These are phyloP conservation scores for Spatholobus suberectus DNA, from an alignment of 306 rosid species.

Conservation along the genomic window DNA sequence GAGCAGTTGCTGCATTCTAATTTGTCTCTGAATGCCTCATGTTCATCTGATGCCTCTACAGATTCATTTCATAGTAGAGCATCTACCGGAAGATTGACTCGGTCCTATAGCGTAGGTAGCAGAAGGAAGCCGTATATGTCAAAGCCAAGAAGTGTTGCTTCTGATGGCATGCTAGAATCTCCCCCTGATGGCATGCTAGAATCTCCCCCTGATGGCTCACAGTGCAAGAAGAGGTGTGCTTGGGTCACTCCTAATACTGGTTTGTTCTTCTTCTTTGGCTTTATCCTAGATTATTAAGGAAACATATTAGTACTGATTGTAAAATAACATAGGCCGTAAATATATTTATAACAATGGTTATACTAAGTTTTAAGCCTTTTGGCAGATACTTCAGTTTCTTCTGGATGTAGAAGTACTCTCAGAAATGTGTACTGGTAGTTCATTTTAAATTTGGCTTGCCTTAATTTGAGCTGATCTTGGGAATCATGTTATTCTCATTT, in stretches of 20 bases:
- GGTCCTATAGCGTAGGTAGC: conserved; percentile 67
- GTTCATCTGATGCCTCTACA: conserved; percentile 91
- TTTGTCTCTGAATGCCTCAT: conserved; percentile 76
- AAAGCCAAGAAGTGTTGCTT: conserved; percentile 75
- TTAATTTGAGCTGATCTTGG: conserved; percentile 18
- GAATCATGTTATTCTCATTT: not conserved
- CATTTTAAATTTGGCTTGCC: conserved; percentile 5
- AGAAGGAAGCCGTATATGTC: conserved; percentile 66
- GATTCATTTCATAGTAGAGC: conserved; percentile 85
- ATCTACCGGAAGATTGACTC: conserved; percentile 76
- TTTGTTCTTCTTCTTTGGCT: conserved; percentile 48
- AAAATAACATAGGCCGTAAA: not conserved
- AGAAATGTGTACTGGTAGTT: conserved; percentile 3
- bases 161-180: conserved; percentile 72
- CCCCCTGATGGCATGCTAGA: conserved; percentile 61
- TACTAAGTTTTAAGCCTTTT: conserved; percentile 6
- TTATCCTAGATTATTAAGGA: not conserved
- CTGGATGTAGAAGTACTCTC: conserved; percentile 21
- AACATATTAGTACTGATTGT: not conserved
- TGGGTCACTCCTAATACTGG: conserved; percentile 93
- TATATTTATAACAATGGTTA: not conserved
- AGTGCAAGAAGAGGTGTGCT: conserved; percentile 72
- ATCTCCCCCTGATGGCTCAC: conserved; percentile 61
- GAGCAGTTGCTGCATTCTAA: conserved; percentile 77
- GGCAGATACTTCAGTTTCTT: conserved; percentile 23